A percentile compares a stretch with the other conserved stretches of the same genome.
Conservation (phyloP, 129 eudicot species). For the Smallanthus sonchifolius region DNA sequence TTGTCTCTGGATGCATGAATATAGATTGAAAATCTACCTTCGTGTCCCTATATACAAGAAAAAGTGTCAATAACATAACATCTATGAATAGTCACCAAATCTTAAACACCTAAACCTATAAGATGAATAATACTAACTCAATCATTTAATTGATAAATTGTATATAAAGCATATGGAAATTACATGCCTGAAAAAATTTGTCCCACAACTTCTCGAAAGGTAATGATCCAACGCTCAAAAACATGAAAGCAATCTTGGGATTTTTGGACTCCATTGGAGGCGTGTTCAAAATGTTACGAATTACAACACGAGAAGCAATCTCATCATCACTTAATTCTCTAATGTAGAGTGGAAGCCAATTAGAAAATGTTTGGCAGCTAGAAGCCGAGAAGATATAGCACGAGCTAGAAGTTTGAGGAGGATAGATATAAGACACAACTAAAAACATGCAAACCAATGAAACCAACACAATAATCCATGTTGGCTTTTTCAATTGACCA, state of each 20-base stretch:
- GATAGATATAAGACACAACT: constrained; percentile 72
- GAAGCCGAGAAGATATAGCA: constrained; percentile 8
- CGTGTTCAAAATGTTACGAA: neutral
- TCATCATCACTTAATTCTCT: constrained; percentile 50
- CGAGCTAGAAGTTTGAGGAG: neutral
- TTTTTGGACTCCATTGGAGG: constrained; percentile 6
- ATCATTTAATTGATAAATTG: neutral
- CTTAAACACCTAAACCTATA: neutral
- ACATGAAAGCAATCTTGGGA: constrained; percentile 13
- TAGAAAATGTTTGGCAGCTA: constrained; percentile 2
- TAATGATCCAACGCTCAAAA: constrained; percentile 72
- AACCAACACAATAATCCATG: constrained; percentile 87
- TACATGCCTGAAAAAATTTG: constrained; percentile 68
- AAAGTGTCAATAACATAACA: constrained; percentile 4
- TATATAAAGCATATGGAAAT: neutral
- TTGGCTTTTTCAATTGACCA: constrained; percentile 61
- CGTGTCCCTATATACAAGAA: constrained; percentile 62
- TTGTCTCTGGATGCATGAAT: constrained; percentile 83
- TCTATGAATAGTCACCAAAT: neutral
- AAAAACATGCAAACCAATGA: constrained; percentile 71
- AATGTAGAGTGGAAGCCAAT: constrained; percentile 56
- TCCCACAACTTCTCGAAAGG: constrained; percentile 98
- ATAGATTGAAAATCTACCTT: constrained; percentile 85
- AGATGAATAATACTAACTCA: neutral
- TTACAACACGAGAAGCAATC: neutral